phyloP scores from a whole-genome alignment of 305 asterid species.

The Fraxinus angustifolia region DNA sequence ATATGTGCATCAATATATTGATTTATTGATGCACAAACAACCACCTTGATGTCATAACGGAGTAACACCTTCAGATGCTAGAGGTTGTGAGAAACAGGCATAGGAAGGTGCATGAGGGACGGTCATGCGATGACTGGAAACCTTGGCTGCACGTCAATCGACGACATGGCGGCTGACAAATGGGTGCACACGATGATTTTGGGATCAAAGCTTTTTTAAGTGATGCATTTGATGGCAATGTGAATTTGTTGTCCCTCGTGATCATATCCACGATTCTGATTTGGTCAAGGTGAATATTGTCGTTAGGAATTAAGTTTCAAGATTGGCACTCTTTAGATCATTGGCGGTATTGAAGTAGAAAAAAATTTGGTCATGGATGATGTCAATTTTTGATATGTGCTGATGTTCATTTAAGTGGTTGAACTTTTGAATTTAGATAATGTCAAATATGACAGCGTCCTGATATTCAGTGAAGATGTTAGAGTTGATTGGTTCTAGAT shows the following conservation, averaged over 20 bases:
- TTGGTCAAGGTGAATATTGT: background rate
- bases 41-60: background rate
- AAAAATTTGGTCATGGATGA: background rate
- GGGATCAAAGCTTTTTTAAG: background rate
- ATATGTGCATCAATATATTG: background rate
- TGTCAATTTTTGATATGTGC: background rate
- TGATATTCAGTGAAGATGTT: background rate
- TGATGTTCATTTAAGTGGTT: background rate
- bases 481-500: background rate
- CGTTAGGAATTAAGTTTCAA: background rate
- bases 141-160: background rate
- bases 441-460: background rate
- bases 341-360: background rate
- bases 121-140: background rate
- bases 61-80: background rate
- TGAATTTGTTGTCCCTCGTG: background rate
- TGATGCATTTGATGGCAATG: background rate
- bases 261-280: background rate
- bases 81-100: background rate
- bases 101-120: background rate
- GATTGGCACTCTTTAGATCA: background rate
- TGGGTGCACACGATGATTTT: background rate
- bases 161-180: background rate
- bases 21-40: background rate
- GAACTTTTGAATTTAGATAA: background rate